Conservation (phyloP, 2,329 filamentous ascomycete species). For the Neofusicoccum kwambonambiense region DNA sequence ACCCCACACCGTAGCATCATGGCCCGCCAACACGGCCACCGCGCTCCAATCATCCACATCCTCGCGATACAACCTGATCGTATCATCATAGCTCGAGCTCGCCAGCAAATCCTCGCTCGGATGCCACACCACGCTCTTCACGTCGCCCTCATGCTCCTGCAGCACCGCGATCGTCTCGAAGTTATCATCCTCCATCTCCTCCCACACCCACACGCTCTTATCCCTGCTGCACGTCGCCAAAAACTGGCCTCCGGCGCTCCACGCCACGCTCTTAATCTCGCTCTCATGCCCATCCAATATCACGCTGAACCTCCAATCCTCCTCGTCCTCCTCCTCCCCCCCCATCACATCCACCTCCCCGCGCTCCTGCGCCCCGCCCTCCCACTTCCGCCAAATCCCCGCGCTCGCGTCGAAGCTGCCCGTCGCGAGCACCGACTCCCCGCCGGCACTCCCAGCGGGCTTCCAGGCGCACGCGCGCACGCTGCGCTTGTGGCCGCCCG, state of each 20-base stretch:
- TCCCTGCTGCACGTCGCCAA: constrained; percentile 90
- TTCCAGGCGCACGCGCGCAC: constrained; percentile 90
- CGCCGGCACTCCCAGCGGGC: constrained; percentile 44
- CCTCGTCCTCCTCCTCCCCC: constrained; percentile 51
- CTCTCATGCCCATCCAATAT: constrained; percentile 94
- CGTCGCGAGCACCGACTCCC: constrained; percentile 75
- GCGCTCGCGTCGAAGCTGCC: constrained; percentile 93
- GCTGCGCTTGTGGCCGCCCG: constrained; percentile 85
- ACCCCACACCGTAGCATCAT: constrained; percentile 86
- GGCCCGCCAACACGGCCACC: constrained; percentile 75
- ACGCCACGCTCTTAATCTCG: constrained; percentile 80
- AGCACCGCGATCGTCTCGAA: constrained; percentile 96
- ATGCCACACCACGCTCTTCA: constrained; percentile 93
- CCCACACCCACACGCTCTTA: constrained; percentile 98
- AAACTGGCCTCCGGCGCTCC: constrained; percentile 71
- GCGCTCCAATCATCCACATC: constrained; percentile 94
- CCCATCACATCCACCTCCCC: constrained; percentile 40
- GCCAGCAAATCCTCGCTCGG: constrained; percentile 76
- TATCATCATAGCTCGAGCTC: constrained; percentile 92
- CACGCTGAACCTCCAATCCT: constrained; percentile 90
- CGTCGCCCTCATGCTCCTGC: constrained; percentile 91
- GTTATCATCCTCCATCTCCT: constrained; percentile 91
- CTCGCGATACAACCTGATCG: constrained; percentile 82
- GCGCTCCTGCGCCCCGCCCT: constrained; percentile 32
- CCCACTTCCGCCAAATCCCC: constrained; percentile 68